Evolutionary conservation across 2,329 filamentous ascomycete species (phyloP).

Genomic region (Xylaria sp.): DNA sequence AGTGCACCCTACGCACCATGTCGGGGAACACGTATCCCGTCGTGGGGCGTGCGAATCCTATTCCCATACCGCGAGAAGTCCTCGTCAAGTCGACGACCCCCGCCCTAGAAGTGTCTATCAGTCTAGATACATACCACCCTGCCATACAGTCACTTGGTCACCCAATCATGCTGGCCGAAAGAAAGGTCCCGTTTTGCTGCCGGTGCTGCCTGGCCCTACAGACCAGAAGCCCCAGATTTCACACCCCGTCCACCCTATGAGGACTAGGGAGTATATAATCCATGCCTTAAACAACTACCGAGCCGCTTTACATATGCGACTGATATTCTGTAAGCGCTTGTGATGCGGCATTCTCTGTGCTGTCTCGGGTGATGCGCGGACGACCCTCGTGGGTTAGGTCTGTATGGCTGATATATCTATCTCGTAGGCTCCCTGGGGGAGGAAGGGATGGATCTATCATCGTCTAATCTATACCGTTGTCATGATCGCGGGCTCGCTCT

Average conservation of each 20-base stretch:
- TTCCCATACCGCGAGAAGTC: too few relatives aligned
- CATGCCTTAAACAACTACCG: neutral
- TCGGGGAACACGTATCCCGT: too few relatives aligned
- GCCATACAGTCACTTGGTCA: neutral
- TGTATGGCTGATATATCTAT: neutral
- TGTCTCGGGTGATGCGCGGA: neutral
- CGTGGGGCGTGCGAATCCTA: too few relatives aligned
- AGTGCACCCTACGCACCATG: too few relatives aligned
- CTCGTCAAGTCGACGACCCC: too few relatives aligned
- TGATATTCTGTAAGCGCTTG: neutral
- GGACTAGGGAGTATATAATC: neutral
- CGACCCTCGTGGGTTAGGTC: neutral
- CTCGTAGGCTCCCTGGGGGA: neutral
- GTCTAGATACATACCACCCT: too few relatives aligned
- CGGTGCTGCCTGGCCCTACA: neutral
- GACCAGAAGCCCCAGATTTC: neutral
- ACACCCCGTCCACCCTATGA: neutral
- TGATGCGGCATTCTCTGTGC: neutral
- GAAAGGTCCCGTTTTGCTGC: neutral
- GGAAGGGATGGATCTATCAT: neutral
- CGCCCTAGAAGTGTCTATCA: too few relatives aligned
- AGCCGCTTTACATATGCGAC: neutral
- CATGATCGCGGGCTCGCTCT: constrained; percentile 8
- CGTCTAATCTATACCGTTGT: neutral
- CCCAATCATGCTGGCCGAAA: neutral